Evolutionary conservation across 2,329 filamentous ascomycete species (phyloP).

Genomic region (Aspergillus texensis): DNA sequence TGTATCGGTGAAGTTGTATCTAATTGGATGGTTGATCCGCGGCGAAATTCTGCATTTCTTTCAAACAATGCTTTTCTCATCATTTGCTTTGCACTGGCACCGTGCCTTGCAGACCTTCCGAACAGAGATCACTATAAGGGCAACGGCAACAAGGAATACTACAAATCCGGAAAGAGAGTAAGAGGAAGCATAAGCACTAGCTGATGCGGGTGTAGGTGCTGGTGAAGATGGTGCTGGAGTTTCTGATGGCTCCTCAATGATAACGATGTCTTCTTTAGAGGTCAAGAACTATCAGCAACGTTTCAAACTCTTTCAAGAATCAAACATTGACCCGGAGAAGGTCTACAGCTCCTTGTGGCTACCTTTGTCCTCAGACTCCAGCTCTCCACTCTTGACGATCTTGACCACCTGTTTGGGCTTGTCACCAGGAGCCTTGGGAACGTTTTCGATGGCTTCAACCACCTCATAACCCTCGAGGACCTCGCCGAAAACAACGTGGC

Average conservation of each 20-base stretch:
- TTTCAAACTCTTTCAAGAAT: conserved; percentile 27
- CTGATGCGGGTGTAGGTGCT: neutral
- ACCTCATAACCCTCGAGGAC: conserved; percentile 69
- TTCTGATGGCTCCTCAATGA: conserved; percentile 15
- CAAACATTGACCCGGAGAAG: conserved; percentile 28
- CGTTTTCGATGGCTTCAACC: conserved; percentile 64
- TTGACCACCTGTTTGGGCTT: conserved; percentile 62
- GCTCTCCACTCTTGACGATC: conserved; percentile 67
- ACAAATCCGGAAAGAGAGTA: conserved; percentile 19
- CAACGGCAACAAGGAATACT: conserved; percentile 23
- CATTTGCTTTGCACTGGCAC: conserved; percentile 9
- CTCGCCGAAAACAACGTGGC: conserved; percentile 70
- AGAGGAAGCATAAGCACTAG: conserved; percentile 5
- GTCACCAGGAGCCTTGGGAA: conserved; percentile 59
- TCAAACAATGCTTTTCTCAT: conserved; percentile 23
- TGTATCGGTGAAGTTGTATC: neutral
- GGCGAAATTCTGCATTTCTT: neutral
- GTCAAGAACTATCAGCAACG: conserved; percentile 39
- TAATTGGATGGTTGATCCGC: neutral
- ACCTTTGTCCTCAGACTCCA: conserved; percentile 61
- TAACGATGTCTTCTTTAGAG: conserved; percentile 21
- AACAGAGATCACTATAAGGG: conserved; percentile 21
- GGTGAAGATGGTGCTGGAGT: conserved; percentile 12
- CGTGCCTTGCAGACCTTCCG: conserved; percentile 13
- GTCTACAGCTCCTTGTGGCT: conserved; percentile 67